Conservation (phyloP, 306 rosid genomes). For the Ochetophila trinervis region DNA sequence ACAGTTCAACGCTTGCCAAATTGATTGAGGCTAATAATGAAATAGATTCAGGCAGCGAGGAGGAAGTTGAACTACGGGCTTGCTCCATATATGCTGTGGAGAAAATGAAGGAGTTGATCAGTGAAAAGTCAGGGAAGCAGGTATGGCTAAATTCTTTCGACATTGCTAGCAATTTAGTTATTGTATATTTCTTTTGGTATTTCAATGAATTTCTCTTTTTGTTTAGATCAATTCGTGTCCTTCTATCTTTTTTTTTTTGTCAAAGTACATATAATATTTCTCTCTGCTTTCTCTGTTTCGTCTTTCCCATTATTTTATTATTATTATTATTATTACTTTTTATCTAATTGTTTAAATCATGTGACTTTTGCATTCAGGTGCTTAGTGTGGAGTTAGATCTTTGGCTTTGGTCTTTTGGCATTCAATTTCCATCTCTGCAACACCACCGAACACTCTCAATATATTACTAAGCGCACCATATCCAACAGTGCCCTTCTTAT, state of each 20-base stretch:
- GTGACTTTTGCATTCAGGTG: constrained; percentile 51
- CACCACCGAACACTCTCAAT: constrained; percentile 95
- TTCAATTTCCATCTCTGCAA: constrained; percentile 60
- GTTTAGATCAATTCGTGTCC: background rate
- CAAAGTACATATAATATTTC: background rate
- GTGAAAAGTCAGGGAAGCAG: constrained; percentile 67
- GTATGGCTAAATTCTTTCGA: constrained; percentile 24
- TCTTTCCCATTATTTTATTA: background rate
- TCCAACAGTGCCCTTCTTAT: background rate
- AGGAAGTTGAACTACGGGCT: constrained; percentile 95
- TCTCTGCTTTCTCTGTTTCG: background rate
- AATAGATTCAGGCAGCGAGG: constrained; percentile 90
- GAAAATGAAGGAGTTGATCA: constrained; percentile 82
- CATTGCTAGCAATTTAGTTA: background rate
- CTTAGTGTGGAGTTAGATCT: constrained; percentile 97
- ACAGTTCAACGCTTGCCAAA: constrained; percentile 60
- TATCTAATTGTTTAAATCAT: constrained; percentile 10
- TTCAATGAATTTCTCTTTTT: too few relatives aligned
- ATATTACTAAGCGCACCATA: constrained; percentile 52
- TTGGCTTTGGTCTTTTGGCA: constrained; percentile 96
- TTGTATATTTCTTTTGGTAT: background rate
- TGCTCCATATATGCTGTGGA: constrained; percentile 92
- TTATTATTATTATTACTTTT: too few relatives aligned
- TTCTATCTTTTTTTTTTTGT: background rate
- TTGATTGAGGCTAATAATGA: constrained; percentile 64